Evolutionary conservation across 2,329 filamentous ascomycete genomes (phyloP), one percentile per base, ranked within the genome.

Genomic region (Epichloe typhina): DNA sequence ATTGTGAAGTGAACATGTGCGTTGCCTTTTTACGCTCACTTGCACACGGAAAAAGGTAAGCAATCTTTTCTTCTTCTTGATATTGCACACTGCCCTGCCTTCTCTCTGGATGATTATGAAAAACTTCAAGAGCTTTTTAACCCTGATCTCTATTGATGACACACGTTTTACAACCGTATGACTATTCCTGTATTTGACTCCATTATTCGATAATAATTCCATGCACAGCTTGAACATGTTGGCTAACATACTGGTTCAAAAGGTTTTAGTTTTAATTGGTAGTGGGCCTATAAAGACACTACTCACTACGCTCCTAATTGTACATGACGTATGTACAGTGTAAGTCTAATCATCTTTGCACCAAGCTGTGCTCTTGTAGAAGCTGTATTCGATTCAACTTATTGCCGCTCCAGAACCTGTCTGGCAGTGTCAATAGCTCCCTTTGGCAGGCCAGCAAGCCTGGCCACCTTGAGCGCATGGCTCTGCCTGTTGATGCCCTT

Each of bases 391-490:
- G 43, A 19, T 42, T 21, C 49, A 4, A 5, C 13, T 9, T n/a
- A 31, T 17, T 40, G 42, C 15, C 11, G 35, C 15, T 59, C 57
- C 43, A 89, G 68, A 8, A 87, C 74, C 38, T 71, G 65, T 48
- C 67, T 72, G 5, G 91, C 90, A 55, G 88, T 72, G 21, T 71
- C 68, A 50, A 96, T 80, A 3, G 84, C 87, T 43, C 75, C 71
- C 53, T 83, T 79, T 0, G 90, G 90, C 58, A 96, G 61, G 1
- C 88, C 90, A 5, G 93, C 94, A 57, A 97, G 70, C 55, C 77
- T 77, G 2, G 93, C 93, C n/a, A 98, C 93, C 63, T 96, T 97
- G 53, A 98, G 71, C 17, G 94, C 93, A 69, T 98, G 93, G 54
- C 88, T 94, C 57, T 85, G 74, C 48, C 82, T 78, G 66, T 97